phyloP scores from a whole-genome alignment of 192 early-diverging fungal genomes.

The Borealophlyctis nickersoniae region DNA sequence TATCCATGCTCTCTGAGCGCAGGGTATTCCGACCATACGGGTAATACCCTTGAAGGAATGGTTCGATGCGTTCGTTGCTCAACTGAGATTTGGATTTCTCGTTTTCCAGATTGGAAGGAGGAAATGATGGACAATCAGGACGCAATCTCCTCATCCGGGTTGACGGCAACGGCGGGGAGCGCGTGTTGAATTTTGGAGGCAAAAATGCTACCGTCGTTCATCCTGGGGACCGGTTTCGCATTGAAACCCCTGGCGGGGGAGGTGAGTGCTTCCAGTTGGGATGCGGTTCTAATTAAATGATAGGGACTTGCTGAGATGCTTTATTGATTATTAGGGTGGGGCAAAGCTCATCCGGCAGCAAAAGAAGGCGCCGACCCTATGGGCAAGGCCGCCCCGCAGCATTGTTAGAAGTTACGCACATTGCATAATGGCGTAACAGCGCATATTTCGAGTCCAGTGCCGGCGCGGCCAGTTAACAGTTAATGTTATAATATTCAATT shows the following conservation, averaged over 20 bases:
- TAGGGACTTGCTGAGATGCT: not conserved
- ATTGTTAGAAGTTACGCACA: too few relatives aligned
- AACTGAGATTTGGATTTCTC: slow-evolving; percentile 2
- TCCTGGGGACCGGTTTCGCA: slow-evolving; percentile 76
- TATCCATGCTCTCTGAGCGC: slow-evolving; percentile 89
- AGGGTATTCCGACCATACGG: slow-evolving; percentile 89
- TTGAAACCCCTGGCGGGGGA: slow-evolving; percentile 92
- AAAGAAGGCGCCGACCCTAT: not conserved
- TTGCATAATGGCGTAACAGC: too few relatives aligned
- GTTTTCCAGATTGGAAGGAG: slow-evolving; percentile 69
- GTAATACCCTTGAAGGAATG: not conserved
- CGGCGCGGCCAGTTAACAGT: too few relatives aligned
- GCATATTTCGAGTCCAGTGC: too few relatives aligned
- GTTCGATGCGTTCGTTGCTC: not conserved
- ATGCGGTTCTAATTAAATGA: not conserved
- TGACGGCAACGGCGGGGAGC: slow-evolving; percentile 19
- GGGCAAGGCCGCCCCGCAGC: not conserved
- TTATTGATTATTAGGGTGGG: not conserved
- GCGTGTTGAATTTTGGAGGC: slow-evolving; percentile 71
- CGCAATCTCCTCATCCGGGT: slow-evolving; percentile 72
- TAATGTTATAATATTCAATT: too few relatives aligned
- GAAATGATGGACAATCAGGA: slow-evolving; percentile 67
- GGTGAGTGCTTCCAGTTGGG: slow-evolving; percentile 34
- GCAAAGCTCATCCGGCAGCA: not conserved
- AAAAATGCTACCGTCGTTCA: slow-evolving; percentile 82